A percentile compares a stretch with the other conserved stretches of the same genome.
These are phyloP conservation scores for Annona squamosa DNA, from an alignment of 164 flowering plant species.

Conservation along the genomic window DNA sequence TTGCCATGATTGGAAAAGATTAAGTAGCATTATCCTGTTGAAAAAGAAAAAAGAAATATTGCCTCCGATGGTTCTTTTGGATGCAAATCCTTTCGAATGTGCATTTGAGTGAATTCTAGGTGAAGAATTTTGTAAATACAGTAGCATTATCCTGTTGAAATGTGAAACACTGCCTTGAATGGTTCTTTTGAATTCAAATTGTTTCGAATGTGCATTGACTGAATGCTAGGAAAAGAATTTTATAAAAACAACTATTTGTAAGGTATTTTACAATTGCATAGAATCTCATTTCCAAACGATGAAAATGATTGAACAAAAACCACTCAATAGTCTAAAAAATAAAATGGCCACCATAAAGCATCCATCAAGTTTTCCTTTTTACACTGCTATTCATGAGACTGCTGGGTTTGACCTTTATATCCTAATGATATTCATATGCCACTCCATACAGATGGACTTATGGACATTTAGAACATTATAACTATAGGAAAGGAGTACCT, in stretches of 20 bases:
- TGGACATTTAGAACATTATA: neutral
- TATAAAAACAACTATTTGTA: neutral
- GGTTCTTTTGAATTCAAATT: neutral
- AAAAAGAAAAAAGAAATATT: no score
- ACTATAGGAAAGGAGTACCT: slow-evolving; percentile 35
- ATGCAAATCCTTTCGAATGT: no score
- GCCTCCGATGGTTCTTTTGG: no score
- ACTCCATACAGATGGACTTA: neutral
- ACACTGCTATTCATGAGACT: slow-evolving; percentile 1
- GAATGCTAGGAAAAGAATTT: neutral
- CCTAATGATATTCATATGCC: neutral
- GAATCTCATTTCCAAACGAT: neutral
- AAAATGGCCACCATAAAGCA: neutral
- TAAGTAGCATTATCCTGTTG: no score
- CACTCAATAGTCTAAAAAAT: neutral
- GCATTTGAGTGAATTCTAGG: no score
- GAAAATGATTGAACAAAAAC: neutral
- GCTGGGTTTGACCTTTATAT: neutral
- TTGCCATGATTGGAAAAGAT: no score
- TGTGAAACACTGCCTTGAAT: neutral
- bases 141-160: no score
- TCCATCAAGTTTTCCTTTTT: neutral
- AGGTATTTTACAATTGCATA: neutral
- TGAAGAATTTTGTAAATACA: no score
- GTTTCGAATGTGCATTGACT: neutral